A percentile compares a stretch with the other conserved stretches of the same genome.
Conservation (phyloP, 73 alveolate genomes). For the Halteria grandinella region DNA sequence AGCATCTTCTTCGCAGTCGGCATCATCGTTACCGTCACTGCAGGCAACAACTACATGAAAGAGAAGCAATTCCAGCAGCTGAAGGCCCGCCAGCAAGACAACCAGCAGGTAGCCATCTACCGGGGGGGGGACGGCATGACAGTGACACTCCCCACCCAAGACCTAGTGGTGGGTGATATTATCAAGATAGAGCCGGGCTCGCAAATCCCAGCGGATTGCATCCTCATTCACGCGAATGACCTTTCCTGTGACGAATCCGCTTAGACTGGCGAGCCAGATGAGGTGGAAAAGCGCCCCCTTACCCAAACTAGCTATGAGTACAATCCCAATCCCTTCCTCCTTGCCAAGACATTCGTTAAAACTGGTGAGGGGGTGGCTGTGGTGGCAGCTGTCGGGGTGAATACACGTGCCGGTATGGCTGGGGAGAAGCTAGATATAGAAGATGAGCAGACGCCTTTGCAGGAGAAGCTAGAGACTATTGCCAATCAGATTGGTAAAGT, state of each 20-base stretch:
- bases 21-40: conserved; percentile 84
- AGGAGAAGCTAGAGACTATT: conserved; percentile 83
- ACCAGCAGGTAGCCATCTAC: conserved; percentile 72
- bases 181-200: conserved; percentile 19
- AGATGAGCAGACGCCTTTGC: conserved; percentile 86
- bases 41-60: conserved; percentile 87
- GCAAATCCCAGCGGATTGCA: conserved; percentile 38
- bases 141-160: conserved; percentile 72
- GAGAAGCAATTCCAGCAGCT: conserved; percentile 90
- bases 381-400: conserved; percentile 83
- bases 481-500: conserved; percentile 91
- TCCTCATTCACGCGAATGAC: conserved; percentile 14
- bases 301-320: conserved; percentile 69
- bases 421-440: conserved; percentile 70
- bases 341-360: conserved; percentile 80
- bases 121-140: conserved; percentile 83
- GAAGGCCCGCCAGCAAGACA: conserved; percentile 80
- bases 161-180: conserved; percentile 41
- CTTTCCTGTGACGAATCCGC: conserved; percentile 89
- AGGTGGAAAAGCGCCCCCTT: conserved; percentile 77
- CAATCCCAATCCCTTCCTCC: conserved; percentile 87
- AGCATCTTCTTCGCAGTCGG: conserved; percentile 91
- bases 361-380: conserved; percentile 91
- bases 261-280: conserved; percentile 90
- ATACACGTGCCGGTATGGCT: conserved; percentile 81